Percentiles rank a stretch among this genome's conserved stretches.
Evolutionary conservation across 768 basidiomycete genomes (phyloP).

Genomic region (Tremella yokohamensis): DNA sequence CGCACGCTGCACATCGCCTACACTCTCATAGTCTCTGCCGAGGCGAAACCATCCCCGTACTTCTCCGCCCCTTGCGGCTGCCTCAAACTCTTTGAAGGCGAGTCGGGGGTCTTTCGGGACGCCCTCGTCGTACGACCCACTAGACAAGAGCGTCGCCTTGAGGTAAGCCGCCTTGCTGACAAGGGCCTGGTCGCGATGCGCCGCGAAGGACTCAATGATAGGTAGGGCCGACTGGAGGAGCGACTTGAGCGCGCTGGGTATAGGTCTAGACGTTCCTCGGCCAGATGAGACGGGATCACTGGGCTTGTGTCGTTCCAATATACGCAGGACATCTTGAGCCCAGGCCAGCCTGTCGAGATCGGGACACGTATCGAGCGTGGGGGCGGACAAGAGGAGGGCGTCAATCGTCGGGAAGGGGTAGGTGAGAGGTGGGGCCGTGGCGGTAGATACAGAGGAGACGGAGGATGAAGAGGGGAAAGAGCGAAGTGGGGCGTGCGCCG

Average conservation of each 20-base stretch:
- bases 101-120: constrained; percentile 65
- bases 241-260: constrained; percentile 59
- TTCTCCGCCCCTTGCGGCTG: constrained; percentile 72
- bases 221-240: constrained; percentile 59
- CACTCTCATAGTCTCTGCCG: constrained; percentile 86
- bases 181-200: constrained; percentile 51
- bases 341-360: constrained; percentile 67
- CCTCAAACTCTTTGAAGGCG: constrained; percentile 88
- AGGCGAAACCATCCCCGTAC: constrained; percentile 84
- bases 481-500: constrained; percentile 13
- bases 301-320: constrained; percentile 60
- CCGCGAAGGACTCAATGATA: constrained; percentile 57
- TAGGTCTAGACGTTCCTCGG: not conserved
- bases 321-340: constrained; percentile 75
- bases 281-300: not conserved
- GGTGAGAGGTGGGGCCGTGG: constrained; percentile 54
- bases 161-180: constrained; percentile 72
- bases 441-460: constrained; percentile 17
- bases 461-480: constrained; percentile 24
- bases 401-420: constrained; percentile 66
- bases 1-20: constrained; percentile 66
- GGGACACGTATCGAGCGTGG: constrained; percentile 58
- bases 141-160: constrained; percentile 68
- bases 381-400: constrained; percentile 55
- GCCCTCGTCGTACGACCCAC: constrained; percentile 59